These are phyloP conservation scores for Hyphochytrium catenoides DNA, from an alignment of 352 stramenopile species.

Conservation along the genomic window DNA sequence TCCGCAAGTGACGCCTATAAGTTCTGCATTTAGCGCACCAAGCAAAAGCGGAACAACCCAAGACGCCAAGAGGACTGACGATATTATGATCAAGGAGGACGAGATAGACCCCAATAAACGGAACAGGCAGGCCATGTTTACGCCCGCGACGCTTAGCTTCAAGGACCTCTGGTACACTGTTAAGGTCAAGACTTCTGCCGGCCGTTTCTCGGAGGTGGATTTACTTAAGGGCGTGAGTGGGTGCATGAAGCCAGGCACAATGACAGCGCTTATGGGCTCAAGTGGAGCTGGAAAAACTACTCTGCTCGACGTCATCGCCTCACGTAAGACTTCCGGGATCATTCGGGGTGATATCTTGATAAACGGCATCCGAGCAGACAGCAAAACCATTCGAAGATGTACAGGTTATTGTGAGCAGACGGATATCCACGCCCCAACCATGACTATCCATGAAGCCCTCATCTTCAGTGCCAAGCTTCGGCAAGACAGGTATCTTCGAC, in stretches of 20 bases:
- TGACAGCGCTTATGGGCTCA: conserved; percentile 10
- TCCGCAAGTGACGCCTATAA: too few relatives aligned
- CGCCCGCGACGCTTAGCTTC: conserved; percentile 22
- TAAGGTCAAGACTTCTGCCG: too few relatives aligned
- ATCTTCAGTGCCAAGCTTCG: conserved; percentile 25
- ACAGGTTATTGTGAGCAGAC: conserved; percentile 14
- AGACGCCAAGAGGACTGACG: too few relatives aligned
- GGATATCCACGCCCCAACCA: conserved; percentile 19
- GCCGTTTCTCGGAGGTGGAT: too few relatives aligned
- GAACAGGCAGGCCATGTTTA: too few relatives aligned
- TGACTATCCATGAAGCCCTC: conserved; percentile 27
- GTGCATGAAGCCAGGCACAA: conserved; percentile 7
- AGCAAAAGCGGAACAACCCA: too few relatives aligned
- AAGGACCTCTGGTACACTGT: conserved; percentile 23
- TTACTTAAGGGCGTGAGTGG: conserved; percentile 8
- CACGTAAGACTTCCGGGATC: conserved; percentile 7
- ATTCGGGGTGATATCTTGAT: conserved; percentile 8
- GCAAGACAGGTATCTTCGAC: too few relatives aligned
- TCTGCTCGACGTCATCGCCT: conserved; percentile 8
- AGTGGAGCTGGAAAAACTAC: conserved; percentile 7
- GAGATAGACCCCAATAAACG: too few relatives aligned
- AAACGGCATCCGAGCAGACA: conserved; percentile 5
- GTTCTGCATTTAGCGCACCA: too few relatives aligned
- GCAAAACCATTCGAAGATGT: conserved; percentile 2
- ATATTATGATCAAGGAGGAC: too few relatives aligned